A percentile compares a stretch with the other conserved stretches of the same genome.
Conservation (phyloP, 1,284 basidiomycete genomes). For the Cutaneotrichosporon sp. region DNA sequence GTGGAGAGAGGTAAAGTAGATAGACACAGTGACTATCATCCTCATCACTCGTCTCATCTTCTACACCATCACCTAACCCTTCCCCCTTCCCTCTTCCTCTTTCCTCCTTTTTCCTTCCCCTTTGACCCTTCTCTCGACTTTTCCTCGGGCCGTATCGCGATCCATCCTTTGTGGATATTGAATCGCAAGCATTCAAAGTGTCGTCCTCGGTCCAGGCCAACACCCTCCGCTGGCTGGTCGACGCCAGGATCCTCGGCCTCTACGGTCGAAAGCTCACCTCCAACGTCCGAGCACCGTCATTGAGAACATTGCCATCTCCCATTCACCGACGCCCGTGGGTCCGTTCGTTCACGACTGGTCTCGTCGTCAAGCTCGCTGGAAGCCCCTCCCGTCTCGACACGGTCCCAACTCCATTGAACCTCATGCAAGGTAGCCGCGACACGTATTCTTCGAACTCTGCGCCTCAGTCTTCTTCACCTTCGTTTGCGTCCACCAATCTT, state of each 20-base stretch:
- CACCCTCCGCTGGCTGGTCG: not conserved
- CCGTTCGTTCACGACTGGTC: not conserved
- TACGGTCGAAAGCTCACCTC: not conserved
- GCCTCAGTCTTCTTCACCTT: not conserved
- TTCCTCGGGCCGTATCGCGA: not conserved
- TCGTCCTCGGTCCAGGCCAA: not conserved
- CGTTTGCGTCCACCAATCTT: not conserved
- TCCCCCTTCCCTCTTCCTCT: not conserved
- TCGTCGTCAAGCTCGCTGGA: conserved; percentile 1
- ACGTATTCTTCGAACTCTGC: not conserved
- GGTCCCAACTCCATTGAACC: not conserved
- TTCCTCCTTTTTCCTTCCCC: not conserved
- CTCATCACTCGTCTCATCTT: not conserved
- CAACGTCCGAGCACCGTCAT: not conserved
- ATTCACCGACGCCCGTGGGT: not conserved
- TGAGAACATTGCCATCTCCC: not conserved
- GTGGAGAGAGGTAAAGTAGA: not conserved
- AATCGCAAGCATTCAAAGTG: not conserved
- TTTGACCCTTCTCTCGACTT: not conserved
- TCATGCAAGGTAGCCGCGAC: conserved; percentile 9
- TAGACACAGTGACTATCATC: not conserved
- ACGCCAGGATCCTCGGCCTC: not conserved
- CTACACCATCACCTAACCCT: not conserved
- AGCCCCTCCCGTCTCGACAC: not conserved
- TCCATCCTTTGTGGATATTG: not conserved